Percentiles rank a stretch among this genome's conserved stretches.
phyloP scores from a whole-genome alignment of 2,329 filamentous ascomycete genomes.

The Lojkania enalia region DNA sequence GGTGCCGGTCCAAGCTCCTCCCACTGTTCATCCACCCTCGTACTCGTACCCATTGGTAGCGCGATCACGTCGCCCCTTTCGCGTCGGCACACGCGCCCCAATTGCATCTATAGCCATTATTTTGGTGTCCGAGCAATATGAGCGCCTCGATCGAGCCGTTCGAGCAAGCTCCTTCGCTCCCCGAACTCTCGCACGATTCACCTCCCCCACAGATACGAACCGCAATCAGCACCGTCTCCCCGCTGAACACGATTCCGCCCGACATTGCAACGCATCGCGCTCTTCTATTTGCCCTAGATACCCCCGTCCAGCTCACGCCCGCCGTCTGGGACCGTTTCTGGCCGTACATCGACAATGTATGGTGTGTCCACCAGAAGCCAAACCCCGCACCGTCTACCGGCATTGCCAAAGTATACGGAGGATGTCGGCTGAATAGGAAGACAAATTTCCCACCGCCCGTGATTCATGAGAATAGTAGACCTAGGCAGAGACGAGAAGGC shows the following conservation, averaged over 20 bases:
- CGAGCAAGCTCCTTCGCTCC: not conserved
- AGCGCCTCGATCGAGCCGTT: not conserved
- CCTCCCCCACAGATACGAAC: not conserved
- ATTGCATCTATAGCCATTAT: too few relatives aligned
- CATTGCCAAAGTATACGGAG: conserved; percentile 21
- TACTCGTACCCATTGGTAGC: too few relatives aligned
- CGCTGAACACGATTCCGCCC: conserved; percentile 18
- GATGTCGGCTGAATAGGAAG: conserved; percentile 22
- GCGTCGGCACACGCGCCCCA: too few relatives aligned
- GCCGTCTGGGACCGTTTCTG: conserved; percentile 22
- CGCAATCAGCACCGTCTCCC: conserved; percentile 8
- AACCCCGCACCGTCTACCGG: conserved; percentile 9
- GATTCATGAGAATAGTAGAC: conserved; percentile 9
- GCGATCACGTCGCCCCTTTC: too few relatives aligned
- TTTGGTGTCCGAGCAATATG: too few relatives aligned
- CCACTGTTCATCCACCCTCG: too few relatives aligned
- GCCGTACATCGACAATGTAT: conserved; percentile 28
- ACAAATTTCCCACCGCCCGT: conserved; percentile 14
- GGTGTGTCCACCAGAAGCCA: conserved; percentile 23
- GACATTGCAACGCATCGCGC: conserved; percentile 23
- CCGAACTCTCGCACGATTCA: not conserved
- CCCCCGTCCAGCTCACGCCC: conserved; percentile 20
- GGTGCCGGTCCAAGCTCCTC: too few relatives aligned
- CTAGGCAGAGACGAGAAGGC: conserved; percentile 10
- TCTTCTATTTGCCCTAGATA: conserved; percentile 22